These are phyloP conservation scores for Solanum pinnatisectum DNA, from an alignment of 257 asterid species.

Conservation along the genomic window DNA sequence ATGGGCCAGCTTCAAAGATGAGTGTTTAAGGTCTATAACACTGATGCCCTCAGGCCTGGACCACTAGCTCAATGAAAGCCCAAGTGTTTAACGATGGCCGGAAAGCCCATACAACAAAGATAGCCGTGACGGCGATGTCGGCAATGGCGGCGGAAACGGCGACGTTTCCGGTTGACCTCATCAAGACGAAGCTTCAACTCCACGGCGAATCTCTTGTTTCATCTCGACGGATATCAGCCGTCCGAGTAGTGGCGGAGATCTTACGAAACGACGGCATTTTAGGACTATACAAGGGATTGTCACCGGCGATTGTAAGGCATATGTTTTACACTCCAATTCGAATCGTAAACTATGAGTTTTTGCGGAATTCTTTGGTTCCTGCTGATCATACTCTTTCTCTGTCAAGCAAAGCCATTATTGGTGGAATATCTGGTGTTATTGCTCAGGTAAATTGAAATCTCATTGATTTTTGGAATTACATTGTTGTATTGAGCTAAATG, in stretches of 20 bases:
- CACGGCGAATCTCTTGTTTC: constrained; percentile 46
- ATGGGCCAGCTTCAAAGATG: background rate
- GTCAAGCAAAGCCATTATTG: constrained; percentile 42
- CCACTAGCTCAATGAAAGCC: background rate
- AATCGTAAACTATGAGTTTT: constrained; percentile 66
- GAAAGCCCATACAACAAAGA: constrained; percentile 8
- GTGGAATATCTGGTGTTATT: constrained; percentile 75
- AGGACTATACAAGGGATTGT: constrained; percentile 62
- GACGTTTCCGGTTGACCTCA: constrained; percentile 79
- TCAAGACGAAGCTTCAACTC: constrained; percentile 78
- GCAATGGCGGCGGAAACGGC: constrained; percentile 76
- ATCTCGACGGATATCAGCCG: constrained; percentile 27
- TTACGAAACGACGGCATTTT: constrained; percentile 45
- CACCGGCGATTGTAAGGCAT: constrained; percentile 66
- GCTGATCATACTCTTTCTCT: constrained; percentile 39
- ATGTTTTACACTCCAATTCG: constrained; percentile 73
- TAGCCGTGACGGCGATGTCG: constrained; percentile 56
- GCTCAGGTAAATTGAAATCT: constrained; percentile 53
- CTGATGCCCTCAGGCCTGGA: background rate
- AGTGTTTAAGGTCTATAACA: background rate
- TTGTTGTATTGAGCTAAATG: background rate
- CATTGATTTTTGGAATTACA: background rate
- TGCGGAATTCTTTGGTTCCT: constrained; percentile 29
- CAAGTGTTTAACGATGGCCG: background rate
- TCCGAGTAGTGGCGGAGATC: constrained; percentile 33